Evolutionary conservation across 208 protist genomes (phyloP).

Genomic region (Vickermania spadyakhi): DNA sequence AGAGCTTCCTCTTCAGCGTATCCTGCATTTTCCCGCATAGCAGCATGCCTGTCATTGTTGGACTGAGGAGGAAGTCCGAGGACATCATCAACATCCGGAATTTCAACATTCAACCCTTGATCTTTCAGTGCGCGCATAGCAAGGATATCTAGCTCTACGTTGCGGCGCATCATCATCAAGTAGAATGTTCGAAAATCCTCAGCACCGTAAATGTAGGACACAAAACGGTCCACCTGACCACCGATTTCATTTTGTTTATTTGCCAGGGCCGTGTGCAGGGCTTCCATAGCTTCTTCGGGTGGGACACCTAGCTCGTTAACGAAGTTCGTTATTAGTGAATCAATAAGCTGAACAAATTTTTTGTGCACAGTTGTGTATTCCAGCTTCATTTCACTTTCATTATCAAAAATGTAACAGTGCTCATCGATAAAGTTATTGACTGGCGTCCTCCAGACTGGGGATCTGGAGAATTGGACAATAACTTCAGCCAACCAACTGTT

Average conservation of each 20-base stretch:
- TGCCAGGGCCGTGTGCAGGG: constrained; percentile 24
- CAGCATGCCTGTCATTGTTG: constrained; percentile 6
- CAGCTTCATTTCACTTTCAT: constrained; percentile 83
- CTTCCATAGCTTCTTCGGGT: constrained; percentile 35
- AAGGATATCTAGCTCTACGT: constrained; percentile 86
- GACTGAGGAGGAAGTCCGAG: neutral
- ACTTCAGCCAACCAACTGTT: constrained; percentile 74
- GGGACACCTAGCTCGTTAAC: constrained; percentile 72
- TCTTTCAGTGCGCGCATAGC: constrained; percentile 33
- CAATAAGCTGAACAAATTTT: constrained; percentile 71
- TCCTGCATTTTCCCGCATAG: constrained; percentile 32
- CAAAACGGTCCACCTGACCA: constrained; percentile 28
- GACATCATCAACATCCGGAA: neutral
- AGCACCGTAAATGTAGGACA: constrained; percentile 65
- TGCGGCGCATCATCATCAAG: constrained; percentile 86
- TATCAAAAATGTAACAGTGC: constrained; percentile 83
- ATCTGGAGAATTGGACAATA: constrained; percentile 76
- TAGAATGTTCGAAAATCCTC: constrained; percentile 89
- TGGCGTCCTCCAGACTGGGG: constrained; percentile 73
- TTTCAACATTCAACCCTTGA: constrained; percentile 2
- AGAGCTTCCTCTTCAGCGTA: constrained; percentile 70
- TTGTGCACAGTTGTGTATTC: constrained; percentile 82
- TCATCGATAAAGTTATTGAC: constrained; percentile 90
- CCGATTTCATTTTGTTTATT: constrained; percentile 8
- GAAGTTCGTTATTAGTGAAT: constrained; percentile 71